Evolutionary conservation across 176 grass and related monocot genomes (phyloP).

Genomic region (Hordeum vulgare): MorexV3_pseudomolecules_assembly NC_058522.1:278776741-278777240

Average conservation of each 20-base stretch:
- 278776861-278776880: too few relatives aligned
- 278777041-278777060: neutral
- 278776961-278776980: neutral
- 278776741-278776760: too few relatives aligned
- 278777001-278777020: neutral
- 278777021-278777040: conserved; percentile 2
- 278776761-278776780: too few relatives aligned
- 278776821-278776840: too few relatives aligned
- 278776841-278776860: too few relatives aligned
- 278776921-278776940: neutral
- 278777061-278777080: neutral
- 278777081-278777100: neutral
- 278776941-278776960: neutral
- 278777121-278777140: neutral
- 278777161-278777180: neutral
- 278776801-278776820: too few relatives aligned
- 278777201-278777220: neutral
- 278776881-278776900: neutral
- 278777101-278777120: conserved; percentile 15
- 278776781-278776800: too few relatives aligned
- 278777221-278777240: neutral
- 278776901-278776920: neutral
- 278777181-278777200: neutral
- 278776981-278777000: neutral
- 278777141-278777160: neutral